Conservation (phyloP, 768 basidiomycete species). For the Cyclocybe cylindracea region DNA sequence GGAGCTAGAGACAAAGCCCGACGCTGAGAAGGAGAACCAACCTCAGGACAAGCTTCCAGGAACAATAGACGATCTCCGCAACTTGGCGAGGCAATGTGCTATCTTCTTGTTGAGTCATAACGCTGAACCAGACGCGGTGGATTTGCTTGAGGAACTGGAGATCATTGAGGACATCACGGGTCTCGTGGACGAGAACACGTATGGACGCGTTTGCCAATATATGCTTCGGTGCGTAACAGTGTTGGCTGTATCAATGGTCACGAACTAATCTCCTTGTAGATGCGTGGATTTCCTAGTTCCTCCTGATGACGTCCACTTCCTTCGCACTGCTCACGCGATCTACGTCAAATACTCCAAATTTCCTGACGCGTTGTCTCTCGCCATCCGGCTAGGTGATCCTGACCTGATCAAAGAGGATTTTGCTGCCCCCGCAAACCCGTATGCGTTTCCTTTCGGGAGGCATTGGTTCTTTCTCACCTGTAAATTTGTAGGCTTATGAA, state of each 20-base stretch:
- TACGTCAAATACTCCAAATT: conserved; percentile 87
- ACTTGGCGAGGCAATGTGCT: conserved; percentile 81
- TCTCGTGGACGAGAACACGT: conserved; percentile 87
- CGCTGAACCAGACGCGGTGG: conserved; percentile 97
- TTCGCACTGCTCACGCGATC: conserved; percentile 84
- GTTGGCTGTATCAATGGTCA: not conserved
- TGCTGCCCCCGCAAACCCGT: conserved; percentile 86
- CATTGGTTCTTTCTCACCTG: not conserved
- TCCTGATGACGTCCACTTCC: conserved; percentile 89
- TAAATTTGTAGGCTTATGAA: conserved; percentile 70
- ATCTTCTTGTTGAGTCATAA: conserved; percentile 91
- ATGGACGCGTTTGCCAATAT: conserved; percentile 87
- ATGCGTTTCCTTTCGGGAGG: conserved; percentile 29
- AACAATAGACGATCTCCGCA: conserved; percentile 72
- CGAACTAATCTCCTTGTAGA: conserved; percentile 33
- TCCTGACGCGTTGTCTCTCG: conserved; percentile 87
- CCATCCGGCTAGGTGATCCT: conserved; percentile 81
- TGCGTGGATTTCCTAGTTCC: conserved; percentile 90
- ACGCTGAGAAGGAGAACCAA: conserved; percentile 28
- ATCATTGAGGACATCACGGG: conserved; percentile 76
- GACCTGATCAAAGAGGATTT: conserved; percentile 86
- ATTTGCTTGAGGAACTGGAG: conserved; percentile 92
- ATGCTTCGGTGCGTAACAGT: conserved; percentile 76
- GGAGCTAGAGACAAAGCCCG: conserved; percentile 25
- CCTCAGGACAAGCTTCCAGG: conserved; percentile 45